A percentile compares a stretch with the other conserved stretches of the same genome.
Conservation (phyloP, 345 rosid genomes). For the Carallia pectinifolia region DNA sequence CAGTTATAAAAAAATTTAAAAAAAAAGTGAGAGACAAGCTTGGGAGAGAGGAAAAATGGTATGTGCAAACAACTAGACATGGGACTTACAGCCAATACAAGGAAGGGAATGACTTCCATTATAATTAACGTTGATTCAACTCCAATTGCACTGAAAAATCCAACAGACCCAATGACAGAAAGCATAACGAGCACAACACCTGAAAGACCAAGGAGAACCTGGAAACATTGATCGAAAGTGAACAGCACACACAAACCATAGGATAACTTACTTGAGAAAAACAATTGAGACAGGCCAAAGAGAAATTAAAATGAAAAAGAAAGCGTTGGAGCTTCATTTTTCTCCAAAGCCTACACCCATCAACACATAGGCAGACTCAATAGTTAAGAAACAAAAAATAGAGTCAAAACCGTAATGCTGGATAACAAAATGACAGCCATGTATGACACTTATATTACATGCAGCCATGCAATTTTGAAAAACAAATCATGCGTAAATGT, state of each 20-base stretch:
- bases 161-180: conserved; percentile 91
- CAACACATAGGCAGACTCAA: neutral
- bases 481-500: neutral
- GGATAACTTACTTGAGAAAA: neutral
- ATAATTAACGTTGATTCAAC: conserved; percentile 91
- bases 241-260: conserved; percentile 2
- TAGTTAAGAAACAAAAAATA: no score
- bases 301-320: neutral
- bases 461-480: no score
- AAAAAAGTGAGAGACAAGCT: neutral
- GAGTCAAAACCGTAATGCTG: no score
- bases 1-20: neutral
- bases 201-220: conserved; percentile 93
- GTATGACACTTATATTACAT: no score
- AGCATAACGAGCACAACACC: conserved; percentile 97
- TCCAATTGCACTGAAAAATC: conserved; percentile 92
- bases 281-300: neutral
- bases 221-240: conserved; percentile 24
- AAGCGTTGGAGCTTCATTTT: no score
- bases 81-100: conserved; percentile 91
- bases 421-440: no score
- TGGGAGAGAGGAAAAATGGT: neutral
- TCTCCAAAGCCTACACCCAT: no score
- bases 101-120: conserved; percentile 98
- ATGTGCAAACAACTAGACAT: conserved; percentile 9